Evolutionary conservation across 2,329 filamentous ascomycete species (phyloP), one percentile per base, ranked within the genome.

Genomic region (Monosporascus sp.): DNA sequence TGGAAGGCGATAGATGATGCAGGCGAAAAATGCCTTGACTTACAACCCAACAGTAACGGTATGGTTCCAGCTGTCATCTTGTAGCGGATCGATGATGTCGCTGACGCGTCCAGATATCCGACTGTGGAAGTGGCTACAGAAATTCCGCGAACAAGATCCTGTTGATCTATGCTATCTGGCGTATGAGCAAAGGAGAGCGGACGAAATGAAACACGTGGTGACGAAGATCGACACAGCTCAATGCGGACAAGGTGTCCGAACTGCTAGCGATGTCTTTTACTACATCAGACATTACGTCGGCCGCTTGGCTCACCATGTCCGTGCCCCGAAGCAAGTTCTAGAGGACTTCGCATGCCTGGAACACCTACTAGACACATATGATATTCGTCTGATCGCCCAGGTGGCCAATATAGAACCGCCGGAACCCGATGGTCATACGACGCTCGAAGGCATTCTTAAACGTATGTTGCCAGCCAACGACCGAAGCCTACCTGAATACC

Each of bases 281-380:
- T 41, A 48, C 3, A 63, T 71, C 5, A 62, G 65, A 5, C 78
- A 80, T 58, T 66, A 68, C 37, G 60, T 81, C 7, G 76, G 78
- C 2, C 68, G 77, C 1, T 59, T 81, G 2, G 72, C 72, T n/a
- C 63, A 74, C 22, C 73, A 74, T 50, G 61, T 75, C 2, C 68
- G 74, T 9, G 70, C 72, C 1, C 63, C 69, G 0, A 65, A 67
- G 4, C 56, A 70, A 8, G 64, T 81, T 1, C 48, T 78, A 1
- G 57, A 65, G 7, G 68, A 72, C 49, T 61, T 65, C 2, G 48
- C 47, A 3, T 53, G 55, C 11, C 37, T 78, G 7, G 54, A 55
- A 2, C 50, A 65, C 2, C 40, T 77, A 1, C 60, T 78, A 1
- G 60, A 67, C 20, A 52, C 58, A 8, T 70, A 60, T 50, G 41